Percentiles rank a stretch among this genome's conserved stretches.
Conservation (phyloP, 129 eudicot species). For the Rutidosis leptorrhynchoides region DNA sequence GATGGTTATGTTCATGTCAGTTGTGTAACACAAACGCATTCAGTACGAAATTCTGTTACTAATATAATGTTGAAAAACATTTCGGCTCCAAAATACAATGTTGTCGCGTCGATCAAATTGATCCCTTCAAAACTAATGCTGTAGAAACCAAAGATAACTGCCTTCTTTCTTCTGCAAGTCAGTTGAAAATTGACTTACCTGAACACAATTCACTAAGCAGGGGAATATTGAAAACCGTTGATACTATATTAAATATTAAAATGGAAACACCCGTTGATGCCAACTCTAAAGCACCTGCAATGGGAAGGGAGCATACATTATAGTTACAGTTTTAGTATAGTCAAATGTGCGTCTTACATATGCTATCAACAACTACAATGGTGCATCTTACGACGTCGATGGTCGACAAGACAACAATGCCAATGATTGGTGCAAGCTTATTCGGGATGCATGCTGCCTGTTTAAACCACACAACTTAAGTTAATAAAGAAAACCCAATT, state of each 20-base stretch:
- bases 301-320: not conserved
- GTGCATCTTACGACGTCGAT: too few species aligned
- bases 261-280: slow-evolving; percentile 76
- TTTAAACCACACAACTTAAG: too few species aligned
- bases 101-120: slow-evolving; percentile 53
- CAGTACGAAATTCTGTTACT: slow-evolving; percentile 14
- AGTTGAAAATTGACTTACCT: slow-evolving; percentile 30
- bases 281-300: slow-evolving; percentile 62
- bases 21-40: not conserved
- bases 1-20: not conserved
- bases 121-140: slow-evolving; percentile 52
- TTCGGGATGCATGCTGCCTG: too few species aligned
- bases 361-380: too few species aligned
- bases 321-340: too few species aligned
- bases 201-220: slow-evolving; percentile 49
- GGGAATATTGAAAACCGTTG: slow-evolving; percentile 74
- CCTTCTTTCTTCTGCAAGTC: slow-evolving; percentile 48
- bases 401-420: too few species aligned
- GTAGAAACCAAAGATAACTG: slow-evolving; percentile 58
- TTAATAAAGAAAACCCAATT: too few species aligned
- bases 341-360: too few species aligned
- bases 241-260: slow-evolving; percentile 65
- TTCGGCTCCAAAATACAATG: slow-evolving; percentile 61
- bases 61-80: slow-evolving; percentile 55
- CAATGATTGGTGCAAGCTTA: too few species aligned